These are phyloP conservation scores for Medicago lupulina DNA, from an alignment of 306 rosid species.

Conservation along the genomic window DNA sequence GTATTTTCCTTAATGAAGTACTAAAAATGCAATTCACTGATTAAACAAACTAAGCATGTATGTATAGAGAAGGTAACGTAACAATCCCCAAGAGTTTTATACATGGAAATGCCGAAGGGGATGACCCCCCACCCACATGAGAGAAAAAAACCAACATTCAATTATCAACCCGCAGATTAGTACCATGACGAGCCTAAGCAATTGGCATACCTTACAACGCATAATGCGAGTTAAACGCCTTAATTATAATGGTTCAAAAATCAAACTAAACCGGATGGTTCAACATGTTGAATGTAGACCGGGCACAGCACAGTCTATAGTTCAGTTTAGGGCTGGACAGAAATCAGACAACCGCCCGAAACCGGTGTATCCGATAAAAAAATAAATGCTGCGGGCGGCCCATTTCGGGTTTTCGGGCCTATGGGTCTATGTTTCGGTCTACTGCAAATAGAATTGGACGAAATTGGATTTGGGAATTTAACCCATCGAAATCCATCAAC, in stretches of 20 bases:
- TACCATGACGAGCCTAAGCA: neutral
- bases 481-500: no score
- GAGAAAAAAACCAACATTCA: neutral
- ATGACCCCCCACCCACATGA: neutral
- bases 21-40: conserved; percentile 10
- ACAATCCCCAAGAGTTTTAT: neutral
- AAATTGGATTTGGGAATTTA: no score
- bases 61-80: no score
- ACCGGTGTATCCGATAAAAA: no score
- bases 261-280: neutral
- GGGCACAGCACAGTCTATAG: neutral
- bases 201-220: neutral
- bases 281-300: neutral
- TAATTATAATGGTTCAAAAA: neutral
- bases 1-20: neutral
- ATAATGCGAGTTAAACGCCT: neutral
- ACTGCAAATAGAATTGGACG: no score
- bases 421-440: no score
- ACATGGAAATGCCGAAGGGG: neutral
- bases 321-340: no score
- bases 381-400: no score
- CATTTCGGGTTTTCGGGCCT: no score
- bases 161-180: neutral
- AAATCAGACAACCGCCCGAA: no score
- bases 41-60: neutral